Evolutionary conservation across 768 basidiomycete species (phyloP).

Genomic region (Leccinellum luteum): DNA sequence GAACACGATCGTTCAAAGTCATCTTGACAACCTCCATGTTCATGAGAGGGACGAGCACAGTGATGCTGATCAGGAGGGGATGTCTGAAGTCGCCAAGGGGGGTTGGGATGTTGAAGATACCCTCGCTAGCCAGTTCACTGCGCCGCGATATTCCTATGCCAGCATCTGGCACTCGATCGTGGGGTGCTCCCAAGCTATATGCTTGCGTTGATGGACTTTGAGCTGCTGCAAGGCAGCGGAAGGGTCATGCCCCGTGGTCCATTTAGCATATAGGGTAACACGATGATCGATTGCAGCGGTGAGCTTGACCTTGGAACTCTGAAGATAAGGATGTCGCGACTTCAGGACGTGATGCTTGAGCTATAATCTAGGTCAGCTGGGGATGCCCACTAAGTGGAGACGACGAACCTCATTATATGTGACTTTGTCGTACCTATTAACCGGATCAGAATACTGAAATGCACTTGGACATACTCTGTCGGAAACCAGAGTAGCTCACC

Average conservation of each 20-base stretch:
- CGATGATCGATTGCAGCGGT: conserved; percentile 57
- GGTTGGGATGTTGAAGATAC: too few relatives aligned
- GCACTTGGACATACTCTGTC: conserved; percentile 65
- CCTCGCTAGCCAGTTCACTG: too few relatives aligned
- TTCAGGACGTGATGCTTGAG: conserved; percentile 38
- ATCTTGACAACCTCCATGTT: too few relatives aligned
- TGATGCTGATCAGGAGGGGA: too few relatives aligned
- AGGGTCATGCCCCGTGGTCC: conserved; percentile 75
- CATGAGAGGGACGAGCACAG: too few relatives aligned
- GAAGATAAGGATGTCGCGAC: conserved; percentile 56
- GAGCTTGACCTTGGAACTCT: conserved; percentile 58
- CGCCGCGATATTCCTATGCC: too few relatives aligned
- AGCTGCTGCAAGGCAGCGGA: conserved; percentile 86
- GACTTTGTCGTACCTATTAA: conserved; percentile 89
- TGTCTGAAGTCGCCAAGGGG: too few relatives aligned
- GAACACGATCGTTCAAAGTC: too few relatives aligned
- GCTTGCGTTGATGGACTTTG: conserved; percentile 83
- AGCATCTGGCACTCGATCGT: conserved; percentile 97
- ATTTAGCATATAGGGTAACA: conserved; percentile 76
- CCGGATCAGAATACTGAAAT: background rate
- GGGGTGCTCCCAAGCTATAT: conserved; percentile 95
- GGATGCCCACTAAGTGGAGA: background rate
- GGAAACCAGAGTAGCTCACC: conserved; percentile 88
- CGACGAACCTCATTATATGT: conserved; percentile 54
- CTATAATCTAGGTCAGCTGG: conserved; percentile 30